Evolutionary conservation across 1,284 basidiomycete species (phyloP), one percentile per base, ranked within the genome.

Genomic region (Cutaneotrichosporon sp.): DNA sequence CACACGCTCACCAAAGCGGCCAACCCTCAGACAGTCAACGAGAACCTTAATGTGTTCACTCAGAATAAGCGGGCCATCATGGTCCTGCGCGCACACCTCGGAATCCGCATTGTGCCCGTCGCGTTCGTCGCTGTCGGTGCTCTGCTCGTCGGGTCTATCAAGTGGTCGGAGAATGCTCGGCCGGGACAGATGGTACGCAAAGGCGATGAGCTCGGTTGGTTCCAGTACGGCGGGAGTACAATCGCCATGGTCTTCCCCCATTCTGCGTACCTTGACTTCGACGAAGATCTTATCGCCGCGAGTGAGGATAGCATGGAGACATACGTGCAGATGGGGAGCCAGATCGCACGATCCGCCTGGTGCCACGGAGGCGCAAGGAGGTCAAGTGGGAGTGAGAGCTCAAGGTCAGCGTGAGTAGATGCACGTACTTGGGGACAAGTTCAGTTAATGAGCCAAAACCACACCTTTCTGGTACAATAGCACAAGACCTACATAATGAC

Each of bases 1-100:
- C 24, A 31, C 29, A 9, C 17, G 42, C 56, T 55, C 10, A 53
- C 29, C 2, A 17, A 24, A 57, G 46, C 72, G 22, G 72, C 74
- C 17, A 75, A 75, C 64, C 89, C 89, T 0, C 86, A 89, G 70
- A 88, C 87, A 0, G 80, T 92, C 54, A 89, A 87, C 61, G 83
- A 84, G 70, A 59, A 60, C 32, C 52, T 59, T 12, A 51, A 55
- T 51, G 54, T 51, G 4, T 52, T 61, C 52, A 54, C 45, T 4
- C 27, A 32, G 29, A 51, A 61, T 60, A 53, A 63, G 54, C 49
- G 63, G 49, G 38, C 57, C 35, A 25, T 49, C 24, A 25, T 51
- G 47, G 37, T 57, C 43, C 68, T 78, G 51, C 58, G 76, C 49
- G 74, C 71, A 17, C 66, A 71, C 31, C 61, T 78, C 35, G 72